A percentile compares a stretch with the other conserved stretches of the same genome.
phyloP scores from a whole-genome alignment of 169 alveolate species.

The Cryptosporidium muris region DNA sequence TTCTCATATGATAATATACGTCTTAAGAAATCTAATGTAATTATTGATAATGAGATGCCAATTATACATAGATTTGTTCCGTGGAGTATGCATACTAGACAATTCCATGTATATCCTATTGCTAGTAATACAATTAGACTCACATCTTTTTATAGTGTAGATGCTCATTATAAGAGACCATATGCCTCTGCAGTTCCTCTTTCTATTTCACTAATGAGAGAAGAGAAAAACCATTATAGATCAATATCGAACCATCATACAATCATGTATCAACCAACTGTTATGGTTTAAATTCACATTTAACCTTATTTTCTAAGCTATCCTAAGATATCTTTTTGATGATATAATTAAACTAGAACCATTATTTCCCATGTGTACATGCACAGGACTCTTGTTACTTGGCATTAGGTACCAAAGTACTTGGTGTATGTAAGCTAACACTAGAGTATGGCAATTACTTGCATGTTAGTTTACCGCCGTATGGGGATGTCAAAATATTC shows the following conservation, averaged over 20 bases:
- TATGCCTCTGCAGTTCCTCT: constrained; percentile 30
- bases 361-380: no score
- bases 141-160: constrained; percentile 1
- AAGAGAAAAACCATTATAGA: neutral
- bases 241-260: constrained; percentile 4
- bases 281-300: constrained; percentile 4
- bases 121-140: constrained; percentile 17
- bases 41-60: neutral
- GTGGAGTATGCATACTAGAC: constrained; percentile 1
- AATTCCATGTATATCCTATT: constrained; percentile 12
- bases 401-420: no score
- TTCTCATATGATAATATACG: neutral
- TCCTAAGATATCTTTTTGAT: no score
- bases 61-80: neutral
- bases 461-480: no score
- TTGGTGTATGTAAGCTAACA: no score
- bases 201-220: neutral
- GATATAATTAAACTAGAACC: no score
- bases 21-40: neutral
- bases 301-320: no score
- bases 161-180: constrained; percentile 10
- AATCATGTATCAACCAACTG: constrained; percentile 21
- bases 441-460: no score
- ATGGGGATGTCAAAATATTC: no score
- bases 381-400: no score